phyloP scores from a whole-genome alignment of 768 basidiomycete genomes.

The Leucocoprinus birnbaumii region DNA sequence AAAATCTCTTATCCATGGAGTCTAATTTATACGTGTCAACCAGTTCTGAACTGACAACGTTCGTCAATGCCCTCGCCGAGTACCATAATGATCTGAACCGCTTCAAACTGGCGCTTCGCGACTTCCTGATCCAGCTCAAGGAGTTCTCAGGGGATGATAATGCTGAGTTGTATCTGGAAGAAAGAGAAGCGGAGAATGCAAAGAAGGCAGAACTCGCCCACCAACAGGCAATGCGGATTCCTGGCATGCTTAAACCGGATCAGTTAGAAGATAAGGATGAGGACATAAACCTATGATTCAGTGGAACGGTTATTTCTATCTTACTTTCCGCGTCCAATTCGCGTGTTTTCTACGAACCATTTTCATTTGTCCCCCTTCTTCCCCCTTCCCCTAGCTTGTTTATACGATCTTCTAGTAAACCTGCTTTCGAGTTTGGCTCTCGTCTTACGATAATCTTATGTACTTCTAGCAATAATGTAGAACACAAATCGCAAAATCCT shows the following conservation, averaged over 20 bases:
- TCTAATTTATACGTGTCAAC: constrained; percentile 6
- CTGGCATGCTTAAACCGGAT: constrained; percentile 97
- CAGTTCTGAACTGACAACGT: constrained; percentile 72
- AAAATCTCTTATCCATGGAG: constrained; percentile 13
- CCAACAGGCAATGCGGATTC: constrained; percentile 88
- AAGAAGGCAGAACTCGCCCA: constrained; percentile 80
- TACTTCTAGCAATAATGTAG: constrained; percentile 14
- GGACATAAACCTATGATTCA: constrained; percentile 54
- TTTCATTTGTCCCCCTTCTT: constrained; percentile 24
- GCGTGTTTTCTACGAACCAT: constrained; percentile 18
- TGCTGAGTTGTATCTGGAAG: constrained; percentile 88
- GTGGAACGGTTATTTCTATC: constrained; percentile 10
- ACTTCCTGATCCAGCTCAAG: constrained; percentile 97
- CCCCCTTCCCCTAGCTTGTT: constrained; percentile 16
- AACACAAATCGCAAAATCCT: constrained; percentile 8
- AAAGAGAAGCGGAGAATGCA: constrained; percentile 86
- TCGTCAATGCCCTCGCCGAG: constrained; percentile 65
- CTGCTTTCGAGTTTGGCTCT: constrained; percentile 10
- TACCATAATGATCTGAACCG: constrained; percentile 78
- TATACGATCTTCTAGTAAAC: constrained; percentile 9
- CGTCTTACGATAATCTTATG: constrained; percentile 12
- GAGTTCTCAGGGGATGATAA: constrained; percentile 93
- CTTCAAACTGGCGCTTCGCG: constrained; percentile 93
- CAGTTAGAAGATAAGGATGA: constrained; percentile 94
- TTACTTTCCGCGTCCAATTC: constrained; percentile 13